These are phyloP conservation scores for Sporodiniella umbellata DNA, from an alignment of 371 early-diverging fungal species.

Conservation along the genomic window DNA sequence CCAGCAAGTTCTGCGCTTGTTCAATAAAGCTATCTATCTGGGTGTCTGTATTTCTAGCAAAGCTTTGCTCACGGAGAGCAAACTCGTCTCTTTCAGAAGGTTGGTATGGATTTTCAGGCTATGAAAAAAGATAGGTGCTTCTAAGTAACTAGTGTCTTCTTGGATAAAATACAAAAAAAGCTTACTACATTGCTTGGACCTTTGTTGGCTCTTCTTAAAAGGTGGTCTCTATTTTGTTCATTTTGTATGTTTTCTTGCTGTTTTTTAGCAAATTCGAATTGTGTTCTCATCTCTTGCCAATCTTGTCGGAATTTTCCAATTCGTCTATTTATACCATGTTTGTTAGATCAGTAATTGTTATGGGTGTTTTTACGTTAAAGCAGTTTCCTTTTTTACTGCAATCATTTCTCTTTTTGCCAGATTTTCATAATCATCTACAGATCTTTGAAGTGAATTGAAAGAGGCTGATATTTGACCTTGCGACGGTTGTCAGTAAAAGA, in stretches of 20 bases:
- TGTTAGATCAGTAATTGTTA: no score
- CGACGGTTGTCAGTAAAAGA: neutral
- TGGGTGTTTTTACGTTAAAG: slow-evolving; percentile 60
- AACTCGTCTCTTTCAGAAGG: slow-evolving; percentile 36
- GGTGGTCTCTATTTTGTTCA: slow-evolving; percentile 47
- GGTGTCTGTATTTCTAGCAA: slow-evolving; percentile 55
- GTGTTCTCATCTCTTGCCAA: slow-evolving; percentile 47
- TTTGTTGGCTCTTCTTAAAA: slow-evolving; percentile 42
- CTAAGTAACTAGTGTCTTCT: neutral
- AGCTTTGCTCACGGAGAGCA: slow-evolving; percentile 43
- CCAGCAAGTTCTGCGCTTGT: slow-evolving; percentile 66
- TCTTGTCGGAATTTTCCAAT: slow-evolving; percentile 65
- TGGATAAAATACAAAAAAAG: no score
- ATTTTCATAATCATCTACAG: slow-evolving; percentile 70
- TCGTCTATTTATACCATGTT: slow-evolving; percentile 53
- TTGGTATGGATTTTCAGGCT: slow-evolving; percentile 51
- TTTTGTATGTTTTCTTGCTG: slow-evolving; percentile 44
- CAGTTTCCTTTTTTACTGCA: slow-evolving; percentile 71
- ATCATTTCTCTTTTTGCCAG: slow-evolving; percentile 74
- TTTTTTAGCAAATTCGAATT: slow-evolving; percentile 57
- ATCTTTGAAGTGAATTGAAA: slow-evolving; percentile 62
- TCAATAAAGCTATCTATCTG: slow-evolving; percentile 72
- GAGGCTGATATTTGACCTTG: slow-evolving; percentile 72
- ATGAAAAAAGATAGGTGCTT: slow-evolving; percentile 6
- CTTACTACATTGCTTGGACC: slow-evolving; percentile 7